Conservation (phyloP, 306 rosid genomes). For the Cyclanthera cordifolia region DNA sequence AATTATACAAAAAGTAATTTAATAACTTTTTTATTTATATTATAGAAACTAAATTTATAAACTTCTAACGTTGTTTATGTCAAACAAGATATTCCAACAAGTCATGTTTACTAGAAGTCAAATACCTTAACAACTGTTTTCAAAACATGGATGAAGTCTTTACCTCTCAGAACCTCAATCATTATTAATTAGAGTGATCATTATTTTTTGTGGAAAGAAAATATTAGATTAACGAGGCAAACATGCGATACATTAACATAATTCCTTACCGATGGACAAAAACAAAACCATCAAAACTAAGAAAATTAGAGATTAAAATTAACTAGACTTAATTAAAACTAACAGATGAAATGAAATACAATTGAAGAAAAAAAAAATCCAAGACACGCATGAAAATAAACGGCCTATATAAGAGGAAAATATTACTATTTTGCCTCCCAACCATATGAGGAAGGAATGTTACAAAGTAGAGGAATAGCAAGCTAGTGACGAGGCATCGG, state of each 20-base stretch:
- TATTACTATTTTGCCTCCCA: conserved; percentile 30
- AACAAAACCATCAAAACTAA: conserved; percentile 27
- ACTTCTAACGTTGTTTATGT: too few relatives aligned
- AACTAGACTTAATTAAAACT: conserved; percentile 34
- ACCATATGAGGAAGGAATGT: conserved; percentile 31
- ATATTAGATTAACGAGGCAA: not conserved
- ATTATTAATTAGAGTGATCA: too few relatives aligned
- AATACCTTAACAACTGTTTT: too few relatives aligned
- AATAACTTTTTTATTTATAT: too few relatives aligned
- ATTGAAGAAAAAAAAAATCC: conserved; percentile 10
- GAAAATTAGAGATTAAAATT: not conserved
- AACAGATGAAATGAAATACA: conserved; percentile 17
- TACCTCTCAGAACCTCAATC: too few relatives aligned
- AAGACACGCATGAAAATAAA: conserved; percentile 21
- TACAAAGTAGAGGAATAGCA: conserved; percentile 32
- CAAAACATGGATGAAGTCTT: too few relatives aligned
- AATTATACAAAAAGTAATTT: too few relatives aligned
- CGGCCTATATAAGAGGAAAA: conserved; percentile 26
- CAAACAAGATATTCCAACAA: too few relatives aligned
- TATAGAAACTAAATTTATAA: too few relatives aligned
- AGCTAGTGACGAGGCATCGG: conserved; percentile 34
- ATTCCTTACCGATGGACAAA: not conserved
- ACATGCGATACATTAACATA: not conserved
- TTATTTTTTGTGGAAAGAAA: not conserved
- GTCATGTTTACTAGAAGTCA: too few relatives aligned